Base-by-base conservation (phyloP, 306 rosid genomes). In the Echinosophora koreensis region DNA sequence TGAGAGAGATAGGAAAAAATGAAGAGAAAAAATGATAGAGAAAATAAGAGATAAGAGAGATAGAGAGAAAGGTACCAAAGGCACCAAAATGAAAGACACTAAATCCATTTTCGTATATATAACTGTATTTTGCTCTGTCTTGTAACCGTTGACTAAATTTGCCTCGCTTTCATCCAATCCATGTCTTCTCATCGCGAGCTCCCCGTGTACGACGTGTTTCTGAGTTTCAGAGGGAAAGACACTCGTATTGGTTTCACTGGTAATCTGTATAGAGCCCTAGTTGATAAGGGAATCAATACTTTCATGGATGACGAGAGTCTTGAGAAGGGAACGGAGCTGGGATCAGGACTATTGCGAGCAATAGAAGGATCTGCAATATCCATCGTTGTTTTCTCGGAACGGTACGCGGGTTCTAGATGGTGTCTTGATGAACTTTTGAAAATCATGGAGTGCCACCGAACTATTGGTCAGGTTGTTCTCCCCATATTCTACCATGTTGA, bases 321-420 rank as follows among this genome's bases (percentile, higher is more conserved):
- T 17, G 3, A 12, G 1, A 69, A 57, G 44, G 81, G 78, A 3
- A 11, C 8, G 6, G 32, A 47, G 0, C 28, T 82, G 9, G 0
- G 6, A 37, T 0, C 32, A 4, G 66, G n/a, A 11, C 4, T 82
- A 2, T 0, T 5, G 16, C 16, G 15, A 34, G 69, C 82, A 8
- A 82, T 82, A 8, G 7, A 30, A 37, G 69, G 68, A 0, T 82
- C 86, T 1, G 34, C 0, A 1, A 38, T 82, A 11, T 41, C 76
- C 0, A 1, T 82, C 1, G 8, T 82, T 2, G 52, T 77, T 77
- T 66, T 82, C 52, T 82, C 79, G 0, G 0, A 1, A 28, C 15
- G 8, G 8, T 82, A 82, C n/a, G 3, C 60, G 5, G 3, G 1
- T 2, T 82, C 82, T 0, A 3, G 11, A 2, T 82, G 82, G 82